These are phyloP conservation scores for Jaenimonas drosophilae DNA, from an alignment of 208 protist genomes.

Conservation along the genomic window DNA sequence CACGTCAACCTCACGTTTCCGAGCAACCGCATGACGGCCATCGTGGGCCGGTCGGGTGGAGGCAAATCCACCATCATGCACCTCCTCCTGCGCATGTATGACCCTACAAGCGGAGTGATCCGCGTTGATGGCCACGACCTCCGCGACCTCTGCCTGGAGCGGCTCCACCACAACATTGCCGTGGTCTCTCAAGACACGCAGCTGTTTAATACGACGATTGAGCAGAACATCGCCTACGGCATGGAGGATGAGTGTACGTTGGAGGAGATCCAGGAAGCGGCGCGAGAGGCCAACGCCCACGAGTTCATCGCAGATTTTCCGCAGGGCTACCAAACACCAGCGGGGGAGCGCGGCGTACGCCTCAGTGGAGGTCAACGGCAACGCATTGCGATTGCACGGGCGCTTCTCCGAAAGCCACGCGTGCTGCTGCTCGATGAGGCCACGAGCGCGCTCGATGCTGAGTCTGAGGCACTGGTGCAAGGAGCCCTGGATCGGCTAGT, in stretches of 20 bases:
- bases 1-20: conserved; percentile 15
- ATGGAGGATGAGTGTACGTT: too few species aligned
- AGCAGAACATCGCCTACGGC: conserved; percentile 77
- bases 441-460: conserved; percentile 61
- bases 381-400: conserved; percentile 91
- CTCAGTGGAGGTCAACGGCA: conserved; percentile 92
- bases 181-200: conserved; percentile 83
- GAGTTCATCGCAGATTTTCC: conserved; percentile 30
- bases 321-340: conserved; percentile 33
- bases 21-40: conserved; percentile 14
- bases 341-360: conserved; percentile 64
- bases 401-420: conserved; percentile 69
- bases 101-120: conserved; percentile 42
- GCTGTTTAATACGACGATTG: conserved; percentile 54
- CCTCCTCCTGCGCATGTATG: conserved; percentile 81
- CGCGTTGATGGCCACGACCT: conserved; percentile 55
- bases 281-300: conserved; percentile 42
- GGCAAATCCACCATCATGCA: conserved; percentile 77
- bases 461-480: conserved; percentile 88
- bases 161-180: conserved; percentile 55
- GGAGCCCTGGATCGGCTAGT: conserved; percentile 70
- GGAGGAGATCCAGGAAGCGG: conserved; percentile 50
- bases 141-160: conserved; percentile 26
- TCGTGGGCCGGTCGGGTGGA: conserved; percentile 54
- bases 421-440: conserved; percentile 94